Evolutionary conservation across 2,329 filamentous ascomycete genomes (phyloP).

Genomic region (Trichoderma brevicompactum): DNA sequence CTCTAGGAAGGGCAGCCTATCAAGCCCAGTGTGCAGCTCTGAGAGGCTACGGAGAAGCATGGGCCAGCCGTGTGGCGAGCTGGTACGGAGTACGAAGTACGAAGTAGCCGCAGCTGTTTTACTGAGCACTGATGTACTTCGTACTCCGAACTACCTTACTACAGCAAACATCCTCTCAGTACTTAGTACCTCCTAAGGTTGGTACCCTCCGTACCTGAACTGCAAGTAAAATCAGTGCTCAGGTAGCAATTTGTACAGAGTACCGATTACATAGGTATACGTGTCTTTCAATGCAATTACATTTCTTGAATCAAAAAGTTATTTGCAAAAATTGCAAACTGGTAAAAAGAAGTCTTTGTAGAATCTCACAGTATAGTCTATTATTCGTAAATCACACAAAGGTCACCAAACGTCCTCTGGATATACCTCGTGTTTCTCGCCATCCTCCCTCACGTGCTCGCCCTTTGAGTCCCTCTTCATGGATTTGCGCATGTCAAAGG

Average conservation of each 20-base stretch:
- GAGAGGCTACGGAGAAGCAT: slow-evolving; percentile 23
- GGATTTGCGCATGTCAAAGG: slow-evolving; percentile 95
- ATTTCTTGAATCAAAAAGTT: no score
- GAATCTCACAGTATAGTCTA: not conserved
- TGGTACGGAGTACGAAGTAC: not conserved
- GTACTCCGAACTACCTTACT: no score
- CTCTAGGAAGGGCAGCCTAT: slow-evolving; percentile 1
- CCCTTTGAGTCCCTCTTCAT: slow-evolving; percentile 77
- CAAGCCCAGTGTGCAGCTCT: slow-evolving; percentile 15
- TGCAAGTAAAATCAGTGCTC: no score
- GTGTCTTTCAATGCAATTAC: no score
- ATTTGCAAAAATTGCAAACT: no score
- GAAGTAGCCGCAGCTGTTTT: no score
- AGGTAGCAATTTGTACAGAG: no score
- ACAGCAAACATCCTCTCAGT: no score
- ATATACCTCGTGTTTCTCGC: slow-evolving; percentile 75
- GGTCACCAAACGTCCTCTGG: slow-evolving; percentile 83
- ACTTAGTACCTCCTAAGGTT: no score
- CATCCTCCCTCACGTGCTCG: slow-evolving; percentile 78
- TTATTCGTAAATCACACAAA: not conserved
- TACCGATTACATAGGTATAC: no score
- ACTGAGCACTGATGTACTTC: no score
- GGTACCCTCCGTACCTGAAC: no score
- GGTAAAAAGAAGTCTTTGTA: not conserved
- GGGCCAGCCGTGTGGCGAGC: slow-evolving; percentile 20